Evolutionary conservation across 1,284 basidiomycete species (phyloP).

Genomic region (Ustilago crameri): DNA sequence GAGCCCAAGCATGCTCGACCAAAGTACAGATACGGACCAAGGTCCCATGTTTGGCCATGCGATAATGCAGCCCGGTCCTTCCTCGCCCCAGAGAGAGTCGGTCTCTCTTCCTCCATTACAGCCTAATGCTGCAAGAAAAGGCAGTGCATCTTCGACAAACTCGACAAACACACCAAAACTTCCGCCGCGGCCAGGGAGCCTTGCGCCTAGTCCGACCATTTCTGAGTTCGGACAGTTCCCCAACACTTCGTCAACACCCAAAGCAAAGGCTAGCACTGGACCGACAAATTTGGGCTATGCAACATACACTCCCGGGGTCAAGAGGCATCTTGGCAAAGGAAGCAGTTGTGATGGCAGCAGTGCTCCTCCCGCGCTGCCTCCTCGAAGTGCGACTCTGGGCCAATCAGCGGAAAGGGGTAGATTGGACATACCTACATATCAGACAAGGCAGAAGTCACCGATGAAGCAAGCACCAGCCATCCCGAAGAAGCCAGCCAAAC

Average conservation of each 20-base stretch:
- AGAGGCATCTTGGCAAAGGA: conserved; percentile 5
- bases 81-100: conserved; percentile 4
- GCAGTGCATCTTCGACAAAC: conserved; percentile 18
- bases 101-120: background rate
- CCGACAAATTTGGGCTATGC: conserved; percentile 15
- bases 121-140: conserved; percentile 15
- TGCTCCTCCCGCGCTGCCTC: conserved; percentile 39
- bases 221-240: conserved; percentile 41
- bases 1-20: conserved; percentile 26
- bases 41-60: conserved; percentile 37
- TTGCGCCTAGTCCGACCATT: conserved; percentile 34
- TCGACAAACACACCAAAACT: conserved; percentile 14
- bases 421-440: conserved; percentile 6
- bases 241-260: background rate
- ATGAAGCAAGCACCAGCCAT: conserved; percentile 8
- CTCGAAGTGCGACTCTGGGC: conserved; percentile 33
- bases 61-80: conserved; percentile 18
- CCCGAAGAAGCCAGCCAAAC: conserved; percentile 25
- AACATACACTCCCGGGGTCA: conserved; percentile 36
- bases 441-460: conserved; percentile 15
- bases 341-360: conserved; percentile 15
- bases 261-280: conserved; percentile 6
- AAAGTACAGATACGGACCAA: conserved; percentile 14
- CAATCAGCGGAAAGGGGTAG: conserved; percentile 6
- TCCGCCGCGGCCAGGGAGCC: conserved; percentile 22